Base-by-base conservation (phyloP, 306 rosid species). In the Medicago truncatula region DNA sequence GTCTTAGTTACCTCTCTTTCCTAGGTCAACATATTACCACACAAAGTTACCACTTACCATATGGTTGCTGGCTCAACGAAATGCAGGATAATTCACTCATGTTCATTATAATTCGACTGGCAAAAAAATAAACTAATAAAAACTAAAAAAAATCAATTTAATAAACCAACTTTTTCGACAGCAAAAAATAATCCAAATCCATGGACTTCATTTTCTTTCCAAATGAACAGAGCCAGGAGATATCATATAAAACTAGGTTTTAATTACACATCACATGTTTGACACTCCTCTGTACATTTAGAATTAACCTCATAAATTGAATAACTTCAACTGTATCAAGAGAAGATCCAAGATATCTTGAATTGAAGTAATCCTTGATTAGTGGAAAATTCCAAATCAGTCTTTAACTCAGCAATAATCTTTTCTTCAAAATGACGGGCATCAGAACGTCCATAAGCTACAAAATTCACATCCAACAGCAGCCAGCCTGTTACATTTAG, bases 381-480 rank as follows among this genome's bases (percentile, higher is more conserved):
- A 13, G 44, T 46, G 73, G 60, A 2, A 76, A 66, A 71, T 40
- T 74, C 73, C 74, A 16, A 76, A 67, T 31, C 66, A 78, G 74
- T 78, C 80, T 68, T 75, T 53, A 70, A 66, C 84, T 82, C 79
- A 69, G 83, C 49, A 78, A 73, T 57, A 28, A 28, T 43, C 80
- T 68, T 73, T 81, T 80, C 91, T 87, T 81, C 87, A 84, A 59
- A 85, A 53, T 40, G 14, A 81, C 63, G 79, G 84, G 84, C 85
- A 76, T 71, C 87, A 71, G 60, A 75, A 62, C 49, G 81, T 70
- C 85, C 83, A 73, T 53, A 85, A 73, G 94, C 97, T 83, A 84
- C 88, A 81, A 46, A 34, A 83, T 74, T 81, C 87, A 84, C 88
- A 91, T 82, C 88, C 92, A 76, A 91, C 79, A 77, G 93, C 91